Evolutionary conservation across 768 basidiomycete species (phyloP).

Genomic region (Polyporus arcularius): DNA sequence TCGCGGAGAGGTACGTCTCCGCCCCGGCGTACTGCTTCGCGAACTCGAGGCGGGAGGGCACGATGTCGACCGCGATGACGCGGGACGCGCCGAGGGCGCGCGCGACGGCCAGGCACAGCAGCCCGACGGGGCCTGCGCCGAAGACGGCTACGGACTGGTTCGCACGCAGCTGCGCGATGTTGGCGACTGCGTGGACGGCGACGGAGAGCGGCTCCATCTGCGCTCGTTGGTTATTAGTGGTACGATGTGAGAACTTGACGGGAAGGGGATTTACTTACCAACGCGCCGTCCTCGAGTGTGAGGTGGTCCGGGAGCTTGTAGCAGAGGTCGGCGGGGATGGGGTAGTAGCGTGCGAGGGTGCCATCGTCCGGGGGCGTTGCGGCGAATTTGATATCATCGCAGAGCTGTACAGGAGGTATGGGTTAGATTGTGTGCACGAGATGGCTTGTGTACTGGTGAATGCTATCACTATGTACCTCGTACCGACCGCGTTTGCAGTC

Average conservation of each 20-base stretch:
- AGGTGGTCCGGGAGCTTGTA: conserved; percentile 83
- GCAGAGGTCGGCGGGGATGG: conserved; percentile 80
- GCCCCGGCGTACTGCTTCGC: conserved; percentile 88
- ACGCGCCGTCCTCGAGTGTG: conserved; percentile 92
- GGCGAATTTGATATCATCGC: conserved; percentile 83
- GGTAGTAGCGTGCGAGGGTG: conserved; percentile 85
- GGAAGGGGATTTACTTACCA: conserved; percentile 51
- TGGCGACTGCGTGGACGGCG: conserved; percentile 84
- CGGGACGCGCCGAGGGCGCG: conserved; percentile 87
- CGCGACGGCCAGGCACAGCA: conserved; percentile 94
- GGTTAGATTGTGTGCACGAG: background rate
- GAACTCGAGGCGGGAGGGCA: conserved; percentile 76
- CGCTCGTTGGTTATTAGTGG: no score
- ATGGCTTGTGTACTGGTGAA: background rate
- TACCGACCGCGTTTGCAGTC: conserved; percentile 84
- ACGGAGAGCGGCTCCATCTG: conserved; percentile 96
- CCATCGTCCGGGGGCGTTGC: conserved; percentile 95
- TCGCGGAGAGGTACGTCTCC: conserved; percentile 65
- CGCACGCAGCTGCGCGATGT: conserved; percentile 69
- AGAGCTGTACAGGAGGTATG: conserved; percentile 52
- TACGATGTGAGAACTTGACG: no score
- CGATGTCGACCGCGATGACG: conserved; percentile 84
- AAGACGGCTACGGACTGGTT: conserved; percentile 82
- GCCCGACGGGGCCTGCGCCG: conserved; percentile 87
- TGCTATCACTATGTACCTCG: conserved; percentile 49